phyloP scores from a whole-genome alignment of 73 alveolate species.

The Tetrahymena elliotti region DNA sequence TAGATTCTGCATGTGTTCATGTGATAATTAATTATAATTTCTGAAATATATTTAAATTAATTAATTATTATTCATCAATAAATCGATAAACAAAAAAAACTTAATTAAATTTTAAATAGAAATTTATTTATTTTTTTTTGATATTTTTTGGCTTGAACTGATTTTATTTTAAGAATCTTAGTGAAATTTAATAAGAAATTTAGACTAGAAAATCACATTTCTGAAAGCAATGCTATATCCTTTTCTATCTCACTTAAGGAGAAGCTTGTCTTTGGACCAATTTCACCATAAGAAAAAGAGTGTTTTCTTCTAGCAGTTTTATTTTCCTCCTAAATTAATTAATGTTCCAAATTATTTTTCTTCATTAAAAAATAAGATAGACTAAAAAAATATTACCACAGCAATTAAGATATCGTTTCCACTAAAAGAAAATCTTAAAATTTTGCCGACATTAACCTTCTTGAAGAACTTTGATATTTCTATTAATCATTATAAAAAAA shows the following conservation, averaged over 20 bases:
- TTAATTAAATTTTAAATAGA: too few relatives aligned
- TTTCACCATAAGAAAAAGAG: neutral
- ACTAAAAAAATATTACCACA: neutral
- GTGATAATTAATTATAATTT: too few relatives aligned
- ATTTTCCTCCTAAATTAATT: neutral
- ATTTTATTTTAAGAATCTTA: too few relatives aligned
- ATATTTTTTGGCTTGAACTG: too few relatives aligned
- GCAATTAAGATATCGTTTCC: neutral
- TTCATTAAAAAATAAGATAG: neutral
- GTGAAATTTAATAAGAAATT: too few relatives aligned
- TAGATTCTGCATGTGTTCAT: too few relatives aligned
- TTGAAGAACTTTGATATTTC: neutral
- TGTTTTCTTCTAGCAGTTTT: neutral
- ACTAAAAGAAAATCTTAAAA: neutral
- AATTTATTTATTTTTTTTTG: too few relatives aligned
- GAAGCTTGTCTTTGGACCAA: neutral
- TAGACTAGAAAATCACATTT: too few relatives aligned
- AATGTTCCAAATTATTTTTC: neutral
- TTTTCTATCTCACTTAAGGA: neutral
- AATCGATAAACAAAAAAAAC: too few relatives aligned
- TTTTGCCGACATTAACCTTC: neutral
- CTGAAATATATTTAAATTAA: too few relatives aligned
- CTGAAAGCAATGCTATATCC: neutral
- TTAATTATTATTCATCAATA: too few relatives aligned
- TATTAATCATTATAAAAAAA: neutral